Percentiles rank a stretch among this genome's conserved stretches.
Evolutionary conservation across 192 early-diverging fungal species (phyloP).

Genomic region (Powellomyces hirtus): DNA sequence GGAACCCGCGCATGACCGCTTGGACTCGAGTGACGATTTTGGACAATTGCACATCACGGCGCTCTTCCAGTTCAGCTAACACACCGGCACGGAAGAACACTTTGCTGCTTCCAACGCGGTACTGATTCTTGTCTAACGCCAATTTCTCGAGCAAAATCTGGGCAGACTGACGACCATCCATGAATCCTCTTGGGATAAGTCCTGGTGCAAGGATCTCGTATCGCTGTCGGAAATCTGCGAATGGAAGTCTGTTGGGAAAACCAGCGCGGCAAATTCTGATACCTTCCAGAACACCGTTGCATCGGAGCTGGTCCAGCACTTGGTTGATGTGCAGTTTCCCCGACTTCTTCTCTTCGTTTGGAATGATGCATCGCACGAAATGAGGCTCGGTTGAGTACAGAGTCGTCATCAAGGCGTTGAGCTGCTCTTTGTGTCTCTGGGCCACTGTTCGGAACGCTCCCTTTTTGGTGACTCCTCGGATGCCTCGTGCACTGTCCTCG

Average conservation of each 20-base stretch:
- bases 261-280: constrained; percentile 95
- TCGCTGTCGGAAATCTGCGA: constrained; percentile 90
- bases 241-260: constrained; percentile 89
- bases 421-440: constrained; percentile 92
- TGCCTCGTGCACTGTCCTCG: constrained; percentile 37
- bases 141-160: constrained; percentile 74
- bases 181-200: constrained; percentile 76
- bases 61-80: constrained; percentile 91
- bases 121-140: constrained; percentile 76
- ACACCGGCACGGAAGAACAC: constrained; percentile 97
- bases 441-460: constrained; percentile 92
- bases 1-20: constrained; percentile 79
- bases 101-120: constrained; percentile 87
- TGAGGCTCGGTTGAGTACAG: constrained; percentile 91
- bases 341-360: constrained; percentile 87
- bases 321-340: constrained; percentile 78
- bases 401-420: constrained; percentile 84
- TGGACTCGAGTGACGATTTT: constrained; percentile 83
- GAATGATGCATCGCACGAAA: constrained; percentile 98
- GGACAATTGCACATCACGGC: constrained; percentile 77
- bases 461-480: constrained; percentile 61
- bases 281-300: constrained; percentile 97
- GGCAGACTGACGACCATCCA: constrained; percentile 86
- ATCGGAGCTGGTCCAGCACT: constrained; percentile 90
- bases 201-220: constrained; percentile 89